These are phyloP conservation scores for Phaffia rhodozyma DNA, from an alignment of 1,284 basidiomycete species.

Conservation along the genomic window DNA sequence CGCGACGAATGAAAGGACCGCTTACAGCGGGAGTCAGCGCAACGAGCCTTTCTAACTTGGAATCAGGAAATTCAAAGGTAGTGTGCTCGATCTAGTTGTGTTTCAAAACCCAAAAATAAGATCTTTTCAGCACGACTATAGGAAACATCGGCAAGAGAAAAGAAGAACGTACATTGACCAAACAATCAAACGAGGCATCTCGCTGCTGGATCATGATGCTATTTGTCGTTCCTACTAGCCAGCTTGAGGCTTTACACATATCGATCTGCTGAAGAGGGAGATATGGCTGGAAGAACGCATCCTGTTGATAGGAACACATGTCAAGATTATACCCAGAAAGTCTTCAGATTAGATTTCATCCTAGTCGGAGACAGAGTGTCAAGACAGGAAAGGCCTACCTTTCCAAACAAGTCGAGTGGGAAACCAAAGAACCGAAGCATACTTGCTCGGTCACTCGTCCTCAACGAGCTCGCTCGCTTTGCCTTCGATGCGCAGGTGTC, in stretches of 20 bases:
- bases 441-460: slow-evolving; percentile 81
- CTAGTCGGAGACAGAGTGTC: slow-evolving; percentile 37
- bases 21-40: slow-evolving; percentile 76
- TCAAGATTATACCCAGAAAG: background rate
- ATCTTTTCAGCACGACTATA: slow-evolving; percentile 10
- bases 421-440: slow-evolving; percentile 84
- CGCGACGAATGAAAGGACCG: background rate
- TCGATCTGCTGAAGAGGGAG: slow-evolving; percentile 92
- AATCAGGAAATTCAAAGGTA: slow-evolving; percentile 70
- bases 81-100: slow-evolving; percentile 61
- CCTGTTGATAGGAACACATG: slow-evolving; percentile 59
- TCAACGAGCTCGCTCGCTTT: slow-evolving; percentile 62
- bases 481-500: slow-evolving; percentile 56
- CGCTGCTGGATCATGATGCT: slow-evolving; percentile 88
- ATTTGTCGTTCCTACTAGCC: slow-evolving; percentile 83
- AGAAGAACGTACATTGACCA: slow-evolving; percentile 62
- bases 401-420: slow-evolving; percentile 76
- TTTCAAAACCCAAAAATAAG: background rate
- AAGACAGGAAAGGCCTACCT: slow-evolving; percentile 86
- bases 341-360: background rate
- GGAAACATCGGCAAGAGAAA: slow-evolving; percentile 1
- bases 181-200: slow-evolving; percentile 65
- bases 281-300: slow-evolving; percentile 96
- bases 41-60: slow-evolving; percentile 61
- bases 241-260: slow-evolving; percentile 64